Evolutionary conservation across 495 filamentous ascomycete species (phyloP), one percentile per base, ranked within the genome.

Genomic region (Rhypophila decipiens): DNA sequence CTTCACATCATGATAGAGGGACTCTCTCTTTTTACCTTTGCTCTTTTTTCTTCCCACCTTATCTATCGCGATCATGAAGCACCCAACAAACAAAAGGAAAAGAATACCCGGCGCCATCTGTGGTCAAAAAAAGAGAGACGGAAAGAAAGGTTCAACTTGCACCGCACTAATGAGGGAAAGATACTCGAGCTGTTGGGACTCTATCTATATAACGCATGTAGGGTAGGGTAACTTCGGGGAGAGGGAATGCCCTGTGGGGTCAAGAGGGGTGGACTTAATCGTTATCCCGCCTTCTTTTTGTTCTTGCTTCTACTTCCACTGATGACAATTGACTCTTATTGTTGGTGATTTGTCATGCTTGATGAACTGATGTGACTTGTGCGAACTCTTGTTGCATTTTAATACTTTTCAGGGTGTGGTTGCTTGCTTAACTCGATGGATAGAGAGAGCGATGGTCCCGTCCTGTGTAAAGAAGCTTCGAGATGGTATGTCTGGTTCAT

Each of bases 161-260:
- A 78, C 69, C 71, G 82, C 80, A 79, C 88, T 93, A 74, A 95
- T 84, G 89, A 95, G 87, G 89, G 89, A 95, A 95, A 95, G 89
- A 95, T 87, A 93, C 80, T 74, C 69, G 59, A 56, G 44, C 51
- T 53, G 53, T 70, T 75, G 27, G 27, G 7, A 31, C n/a, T n/a
- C n/a, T n/a, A n/a, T n/a, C n/a, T n/a, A n/a, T n/a, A n/a, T n/a
- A n/a, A n/a, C n/a, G n/a, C n/a, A n/a, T n/a, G n/a, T n/a, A n/a
- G n/a, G n/a, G n/a, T n/a, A n/a, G 69, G 75, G 71, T 67, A 67
- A 57, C 57, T 58, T 63, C 57, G 55, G 66, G 47, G 57, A 67
- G 79, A 84, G 87, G 87, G 89, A 95, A 95, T 87, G 89, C 89
- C 89, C 87, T 95, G 88, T 88, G 80, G 79, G 67, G 65, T 69